phyloP scores from a whole-genome alignment of 75 land plant genomes.

The Isoetes taiwanensis region DNA sequence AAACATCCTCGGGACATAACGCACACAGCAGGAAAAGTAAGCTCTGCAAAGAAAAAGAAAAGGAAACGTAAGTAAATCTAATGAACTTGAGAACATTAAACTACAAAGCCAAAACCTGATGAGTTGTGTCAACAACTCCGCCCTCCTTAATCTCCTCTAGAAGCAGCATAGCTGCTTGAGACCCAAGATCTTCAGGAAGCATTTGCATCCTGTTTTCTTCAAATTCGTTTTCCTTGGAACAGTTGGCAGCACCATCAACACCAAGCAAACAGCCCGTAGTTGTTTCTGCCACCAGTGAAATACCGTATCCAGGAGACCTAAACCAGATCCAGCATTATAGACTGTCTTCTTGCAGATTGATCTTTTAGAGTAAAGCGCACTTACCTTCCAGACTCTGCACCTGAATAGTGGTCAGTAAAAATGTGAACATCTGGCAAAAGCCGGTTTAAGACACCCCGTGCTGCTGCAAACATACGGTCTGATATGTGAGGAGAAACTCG shows the following conservation, averaged over 20 bases:
- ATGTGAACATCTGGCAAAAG: slow-evolving; percentile 84
- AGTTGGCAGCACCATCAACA: slow-evolving; percentile 47
- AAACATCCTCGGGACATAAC: slow-evolving; percentile 82
- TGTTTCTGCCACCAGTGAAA: slow-evolving; percentile 85
- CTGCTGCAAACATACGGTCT: slow-evolving; percentile 61
- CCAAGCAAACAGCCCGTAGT: slow-evolving; percentile 75
- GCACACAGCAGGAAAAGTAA: slow-evolving; percentile 87
- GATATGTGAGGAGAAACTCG: slow-evolving; percentile 67
- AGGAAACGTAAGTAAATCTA: no score
- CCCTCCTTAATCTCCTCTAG: slow-evolving; percentile 83
- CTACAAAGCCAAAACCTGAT: slow-evolving; percentile 65
- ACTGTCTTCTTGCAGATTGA: no score
- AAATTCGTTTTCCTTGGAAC: slow-evolving; percentile 15
- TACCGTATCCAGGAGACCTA: slow-evolving; percentile 96
- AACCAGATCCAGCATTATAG: background rate
- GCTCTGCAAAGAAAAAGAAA: slow-evolving; percentile 43
- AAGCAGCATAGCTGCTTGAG: slow-evolving; percentile 46
- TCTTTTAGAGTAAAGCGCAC: no score
- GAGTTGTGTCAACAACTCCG: slow-evolving; percentile 93
- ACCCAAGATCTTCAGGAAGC: slow-evolving; percentile 72
- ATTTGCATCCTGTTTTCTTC: slow-evolving; percentile 28
- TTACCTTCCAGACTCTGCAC: slow-evolving; percentile 75
- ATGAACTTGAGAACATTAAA: no score
- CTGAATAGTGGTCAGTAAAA: slow-evolving; percentile 72
- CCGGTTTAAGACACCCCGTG: slow-evolving; percentile 71